Percentiles rank a stretch among this genome's conserved stretches.
These are phyloP conservation scores for Colletotrichum sp. DNA, from an alignment of 2,329 filamentous ascomycete species.

Conservation along the genomic window DNA sequence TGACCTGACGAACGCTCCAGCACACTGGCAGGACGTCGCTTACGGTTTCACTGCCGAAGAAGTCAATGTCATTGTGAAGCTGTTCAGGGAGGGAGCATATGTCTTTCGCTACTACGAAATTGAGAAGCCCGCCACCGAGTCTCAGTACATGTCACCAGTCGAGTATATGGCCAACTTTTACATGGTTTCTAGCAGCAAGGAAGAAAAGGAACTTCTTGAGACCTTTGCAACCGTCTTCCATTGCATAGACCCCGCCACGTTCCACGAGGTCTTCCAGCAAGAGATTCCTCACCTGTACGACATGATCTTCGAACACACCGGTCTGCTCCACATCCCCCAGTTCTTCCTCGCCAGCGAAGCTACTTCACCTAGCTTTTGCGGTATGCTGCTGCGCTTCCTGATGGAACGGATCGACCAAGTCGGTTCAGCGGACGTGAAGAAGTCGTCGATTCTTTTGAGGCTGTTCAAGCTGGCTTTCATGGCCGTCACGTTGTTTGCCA, in stretches of 20 bases:
- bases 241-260: conserved; percentile 96
- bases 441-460: conserved; percentile 88
- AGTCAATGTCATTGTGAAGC: conserved; percentile 92
- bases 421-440: conserved; percentile 88
- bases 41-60: conserved; percentile 98
- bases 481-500: conserved; percentile 95
- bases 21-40: conserved; percentile 94
- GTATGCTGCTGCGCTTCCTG: conserved; percentile 95
- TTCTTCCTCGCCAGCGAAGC: conserved; percentile 99
- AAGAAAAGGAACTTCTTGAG: conserved; percentile 96
- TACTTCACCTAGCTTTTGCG: conserved; percentile 95
- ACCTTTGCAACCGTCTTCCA: conserved; percentile 99
- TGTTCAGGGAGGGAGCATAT: conserved; percentile 94
- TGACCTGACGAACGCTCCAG: conserved; percentile 78
- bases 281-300: conserved; percentile 97
- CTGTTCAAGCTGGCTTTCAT: conserved; percentile 99
- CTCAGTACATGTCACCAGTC: conserved; percentile 78
- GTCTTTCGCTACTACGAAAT: conserved; percentile 98
- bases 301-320: conserved; percentile 96
- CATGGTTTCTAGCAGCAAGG: conserved; percentile 90
- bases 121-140: conserved; percentile 76
- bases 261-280: conserved; percentile 97
- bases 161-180: conserved; percentile 95
- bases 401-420: conserved; percentile 98
- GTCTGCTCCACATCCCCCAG: conserved; percentile 92